Evolutionary conservation across 2,329 filamentous ascomycete species (phyloP).

Genomic region (Colletotrichum sp.): DNA sequence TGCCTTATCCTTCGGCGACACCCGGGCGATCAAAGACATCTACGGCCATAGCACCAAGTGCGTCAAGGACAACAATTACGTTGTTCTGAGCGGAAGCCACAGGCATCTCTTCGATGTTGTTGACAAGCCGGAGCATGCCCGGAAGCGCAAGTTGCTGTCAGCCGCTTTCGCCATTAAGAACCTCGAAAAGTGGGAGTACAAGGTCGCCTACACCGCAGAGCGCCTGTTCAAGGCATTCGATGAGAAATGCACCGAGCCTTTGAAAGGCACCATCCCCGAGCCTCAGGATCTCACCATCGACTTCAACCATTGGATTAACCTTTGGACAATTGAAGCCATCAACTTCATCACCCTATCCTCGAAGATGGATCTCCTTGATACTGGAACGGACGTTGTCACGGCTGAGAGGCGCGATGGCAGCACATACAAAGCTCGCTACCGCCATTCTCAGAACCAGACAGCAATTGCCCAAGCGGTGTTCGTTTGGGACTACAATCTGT

Average conservation of each 20-base stretch:
- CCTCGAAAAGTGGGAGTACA: constrained; percentile 59
- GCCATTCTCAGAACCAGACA: constrained; percentile 54
- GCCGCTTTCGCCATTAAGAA: constrained; percentile 58
- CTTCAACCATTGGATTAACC: constrained; percentile 56
- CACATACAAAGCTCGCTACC: constrained; percentile 48
- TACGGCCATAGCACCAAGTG: constrained; percentile 56
- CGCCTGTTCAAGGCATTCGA: constrained; percentile 50
- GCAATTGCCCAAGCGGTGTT: constrained; percentile 32
- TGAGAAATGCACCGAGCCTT: constrained; percentile 40
- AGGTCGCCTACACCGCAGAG: constrained; percentile 55
- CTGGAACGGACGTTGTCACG: constrained; percentile 47
- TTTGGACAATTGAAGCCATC: constrained; percentile 62
- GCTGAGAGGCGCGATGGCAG: constrained; percentile 50
- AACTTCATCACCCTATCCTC: constrained; percentile 59
- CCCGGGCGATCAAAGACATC: constrained; percentile 51
- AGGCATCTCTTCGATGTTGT: constrained; percentile 57
- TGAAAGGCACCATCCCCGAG: constrained; percentile 30
- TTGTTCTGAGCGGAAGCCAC: constrained; percentile 45
- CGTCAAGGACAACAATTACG: constrained; percentile 43
- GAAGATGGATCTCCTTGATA: constrained; percentile 54
- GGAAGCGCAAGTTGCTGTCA: constrained; percentile 55
- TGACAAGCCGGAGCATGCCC: constrained; percentile 55
- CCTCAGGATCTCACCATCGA: constrained; percentile 51
- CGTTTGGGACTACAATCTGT: background rate
- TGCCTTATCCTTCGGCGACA: constrained; percentile 42